These are phyloP conservation scores for Solanum habrochaites DNA, from an alignment of 257 asterid genomes.

Conservation along the genomic window DNA sequence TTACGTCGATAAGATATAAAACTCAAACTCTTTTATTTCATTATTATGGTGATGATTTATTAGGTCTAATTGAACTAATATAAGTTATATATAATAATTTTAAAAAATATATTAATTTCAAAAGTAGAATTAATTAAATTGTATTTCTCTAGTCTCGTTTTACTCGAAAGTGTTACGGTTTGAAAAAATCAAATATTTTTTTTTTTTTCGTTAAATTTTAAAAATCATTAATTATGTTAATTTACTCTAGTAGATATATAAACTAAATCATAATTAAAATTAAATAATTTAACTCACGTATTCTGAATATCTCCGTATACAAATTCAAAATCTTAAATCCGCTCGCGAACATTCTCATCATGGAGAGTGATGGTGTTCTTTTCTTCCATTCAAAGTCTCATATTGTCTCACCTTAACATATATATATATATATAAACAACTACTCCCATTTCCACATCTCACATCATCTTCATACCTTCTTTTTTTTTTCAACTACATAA, in stretches of 20 bases:
- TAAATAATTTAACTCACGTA: background rate
- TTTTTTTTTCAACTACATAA: background rate
- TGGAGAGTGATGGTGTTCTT: background rate
- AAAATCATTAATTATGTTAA: background rate
- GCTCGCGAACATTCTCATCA: background rate
- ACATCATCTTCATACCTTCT: background rate
- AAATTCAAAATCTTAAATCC: background rate
- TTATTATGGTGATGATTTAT: background rate
- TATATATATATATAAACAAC: background rate
- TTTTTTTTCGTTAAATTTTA: background rate
- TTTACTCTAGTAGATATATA: background rate
- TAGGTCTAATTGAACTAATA: background rate
- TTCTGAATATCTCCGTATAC: background rate
- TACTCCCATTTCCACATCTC: background rate
- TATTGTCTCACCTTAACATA: background rate
- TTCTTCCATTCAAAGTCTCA: constrained; percentile 1
- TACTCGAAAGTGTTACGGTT: rapidly evolving
- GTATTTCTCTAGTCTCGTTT: background rate
- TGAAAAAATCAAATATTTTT: background rate
- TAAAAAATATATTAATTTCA: background rate
- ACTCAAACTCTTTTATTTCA: background rate
- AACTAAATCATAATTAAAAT: background rate
- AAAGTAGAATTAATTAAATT: background rate
- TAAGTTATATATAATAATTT: background rate
- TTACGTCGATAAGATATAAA: background rate